Evolutionary conservation across 495 filamentous ascomycete species (phyloP), one percentile per base, ranked within the genome.

Genomic region (Cercophora sp.): DNA sequence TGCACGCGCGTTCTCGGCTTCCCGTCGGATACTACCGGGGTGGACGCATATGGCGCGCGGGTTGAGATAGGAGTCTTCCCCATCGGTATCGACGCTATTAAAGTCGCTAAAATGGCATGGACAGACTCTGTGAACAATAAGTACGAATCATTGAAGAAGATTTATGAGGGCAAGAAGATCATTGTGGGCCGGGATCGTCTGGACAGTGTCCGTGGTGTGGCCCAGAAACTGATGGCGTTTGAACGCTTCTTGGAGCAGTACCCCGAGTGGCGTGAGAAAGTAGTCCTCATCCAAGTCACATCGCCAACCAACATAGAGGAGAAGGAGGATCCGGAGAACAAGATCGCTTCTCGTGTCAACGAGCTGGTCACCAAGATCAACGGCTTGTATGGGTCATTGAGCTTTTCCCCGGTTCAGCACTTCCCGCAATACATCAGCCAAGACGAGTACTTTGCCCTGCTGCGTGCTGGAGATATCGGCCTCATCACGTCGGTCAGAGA

Each of bases 271-370:
- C 76, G 84, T 24, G 88, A 89, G 26, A 87, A 89, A 76, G 91
- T 95, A n/a, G 90, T 96, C 10, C 72, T 96, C 23, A 89, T 96
- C 59, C 91, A 96, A 71, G 88, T 96, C 48, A 96, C 91, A 0
- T 94, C 88, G 49, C 91, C 91, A 10, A 91, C 86, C 5, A 80
- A 85, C 37, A 70, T 78, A n/a, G 85, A 89, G 55, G 82, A 85
- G 59, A 81, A 82, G 54, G 85, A 87, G 37, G 84, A 88, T 27
- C 66, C 72, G 31, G 72, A 83, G 62, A 85, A 84, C 61, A 91
- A 87, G 63, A 82, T 91, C 26, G 83, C 86, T 16, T 87, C 84
- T 59, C 86, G 88, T 61, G 88, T 96, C 29, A 87, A 90, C 13
- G 91, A 92, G 64, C 70, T 96, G 34, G 88, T 95, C 10, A 85